Percentiles rank a stretch among this genome's conserved stretches.
Conservation (phyloP, 148 eudicot species). For the Rhododendron molle region DNA sequence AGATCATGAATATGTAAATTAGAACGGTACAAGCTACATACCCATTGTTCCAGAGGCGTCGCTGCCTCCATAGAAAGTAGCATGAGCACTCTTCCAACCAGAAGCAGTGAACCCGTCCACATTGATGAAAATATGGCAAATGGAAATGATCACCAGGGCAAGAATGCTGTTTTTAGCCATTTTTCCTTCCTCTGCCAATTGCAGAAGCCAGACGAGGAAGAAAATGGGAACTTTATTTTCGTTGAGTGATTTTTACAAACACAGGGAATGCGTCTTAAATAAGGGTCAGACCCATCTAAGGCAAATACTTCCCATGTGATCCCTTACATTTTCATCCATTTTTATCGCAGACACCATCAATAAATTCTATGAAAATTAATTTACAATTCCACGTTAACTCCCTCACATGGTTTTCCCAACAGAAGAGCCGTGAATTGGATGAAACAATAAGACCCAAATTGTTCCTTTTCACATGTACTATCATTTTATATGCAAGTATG, state of each 20-base stretch:
- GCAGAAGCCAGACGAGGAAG: background rate
- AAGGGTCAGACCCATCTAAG: too few species aligned
- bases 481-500: too few species aligned
- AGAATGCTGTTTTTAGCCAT: conserved; percentile 26
- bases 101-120: conserved; percentile 49
- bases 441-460: background rate
- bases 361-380: conserved; percentile 5
- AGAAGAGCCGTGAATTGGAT: background rate
- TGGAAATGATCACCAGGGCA: conserved; percentile 8
- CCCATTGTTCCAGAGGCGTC: conserved; percentile 91
- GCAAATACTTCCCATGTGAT: too few species aligned
- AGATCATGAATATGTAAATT: background rate
- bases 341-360: background rate
- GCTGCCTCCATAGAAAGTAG: conserved; percentile 79
- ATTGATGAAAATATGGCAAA: conserved; percentile 19
- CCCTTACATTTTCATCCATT: background rate
- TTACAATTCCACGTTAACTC: background rate
- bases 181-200: background rate
- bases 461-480: background rate
- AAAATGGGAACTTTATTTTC: background rate
- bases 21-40: conserved; percentile 9
- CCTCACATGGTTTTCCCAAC: background rate
- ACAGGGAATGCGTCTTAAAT: too few species aligned
- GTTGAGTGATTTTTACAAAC: conserved; percentile 2
- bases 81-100: conserved; percentile 53